A percentile compares a stretch with the other conserved stretches of the same genome.
Evolutionary conservation across 306 rosid genomes (phyloP).

Genomic region (Cucumis melo): DNA sequence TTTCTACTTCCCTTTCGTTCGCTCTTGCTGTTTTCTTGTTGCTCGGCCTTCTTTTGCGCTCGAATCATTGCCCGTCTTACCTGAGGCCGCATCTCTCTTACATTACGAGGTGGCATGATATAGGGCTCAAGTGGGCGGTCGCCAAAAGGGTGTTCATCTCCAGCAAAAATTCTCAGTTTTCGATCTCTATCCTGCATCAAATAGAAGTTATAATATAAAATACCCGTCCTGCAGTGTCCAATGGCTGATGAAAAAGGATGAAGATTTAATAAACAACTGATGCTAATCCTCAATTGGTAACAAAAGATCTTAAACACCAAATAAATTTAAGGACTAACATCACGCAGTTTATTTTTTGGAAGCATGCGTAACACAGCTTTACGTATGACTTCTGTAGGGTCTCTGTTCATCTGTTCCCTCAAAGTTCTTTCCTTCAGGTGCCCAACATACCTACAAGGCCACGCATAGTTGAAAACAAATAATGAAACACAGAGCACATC

Average conservation of each 20-base stretch:
- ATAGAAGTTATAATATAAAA: not conserved
- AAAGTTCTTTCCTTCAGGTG: conserved; percentile 71
- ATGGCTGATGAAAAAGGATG: not conserved
- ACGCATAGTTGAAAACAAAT: conserved; percentile 4
- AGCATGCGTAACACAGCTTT: conserved; percentile 95
- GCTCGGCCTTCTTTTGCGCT: conserved; percentile 75
- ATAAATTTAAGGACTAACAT: conserved; percentile 34
- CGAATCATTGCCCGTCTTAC: conserved; percentile 84
- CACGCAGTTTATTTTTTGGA: conserved; percentile 83
- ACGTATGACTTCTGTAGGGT: conserved; percentile 90
- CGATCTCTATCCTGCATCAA: conserved; percentile 77
- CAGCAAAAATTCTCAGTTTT: conserved; percentile 73
- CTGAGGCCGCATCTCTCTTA: conserved; percentile 76
- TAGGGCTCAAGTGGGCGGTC: conserved; percentile 75
- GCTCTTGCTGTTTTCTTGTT: conserved; percentile 29
- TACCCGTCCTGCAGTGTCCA: not conserved
- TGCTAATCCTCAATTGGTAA: not conserved
- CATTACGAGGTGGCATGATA: conserved; percentile 56
- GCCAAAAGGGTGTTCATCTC: conserved; percentile 63
- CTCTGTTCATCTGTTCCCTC: conserved; percentile 81
- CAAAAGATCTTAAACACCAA: not conserved
- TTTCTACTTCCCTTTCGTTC: conserved; percentile 33
- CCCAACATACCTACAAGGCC: conserved; percentile 66
- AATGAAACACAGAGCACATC: not conserved
- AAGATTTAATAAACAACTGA: not conserved